phyloP scores from a whole-genome alignment of 2,329 filamentous ascomycete genomes.

The Beauveria brongniartii region DNA sequence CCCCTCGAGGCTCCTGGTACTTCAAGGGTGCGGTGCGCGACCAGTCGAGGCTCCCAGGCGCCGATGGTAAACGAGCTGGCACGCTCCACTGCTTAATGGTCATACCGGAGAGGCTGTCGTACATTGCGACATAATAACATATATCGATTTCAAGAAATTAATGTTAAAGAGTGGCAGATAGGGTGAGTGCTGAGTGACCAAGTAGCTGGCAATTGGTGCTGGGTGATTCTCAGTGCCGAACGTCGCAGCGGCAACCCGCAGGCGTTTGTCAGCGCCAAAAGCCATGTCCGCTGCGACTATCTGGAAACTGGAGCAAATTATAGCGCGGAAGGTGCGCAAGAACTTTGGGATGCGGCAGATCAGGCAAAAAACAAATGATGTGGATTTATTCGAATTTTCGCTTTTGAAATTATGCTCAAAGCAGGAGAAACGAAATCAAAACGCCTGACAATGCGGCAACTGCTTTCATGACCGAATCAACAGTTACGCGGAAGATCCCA shows the following conservation, averaged over 20 bases:
- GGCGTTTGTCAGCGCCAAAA: constrained; percentile 1
- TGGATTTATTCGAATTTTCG: not conserved
- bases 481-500: not conserved
- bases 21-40: constrained; percentile 24
- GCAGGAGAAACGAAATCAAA: not conserved
- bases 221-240: not conserved
- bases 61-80: constrained; percentile 19
- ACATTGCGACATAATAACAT: constrained; percentile 20
- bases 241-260: not conserved
- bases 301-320: not conserved
- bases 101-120: constrained; percentile 26
- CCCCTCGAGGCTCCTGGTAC: constrained; percentile 13
- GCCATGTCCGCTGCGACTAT: not conserved
- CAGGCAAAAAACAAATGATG: not conserved
- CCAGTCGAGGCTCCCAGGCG: constrained; percentile 25
- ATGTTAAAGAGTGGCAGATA: not conserved
- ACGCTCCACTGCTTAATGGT: constrained; percentile 31
- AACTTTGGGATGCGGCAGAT: no score
- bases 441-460: constrained; percentile 5
- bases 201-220: not conserved
- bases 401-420: not conserved
- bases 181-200: not conserved
- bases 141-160: not conserved
- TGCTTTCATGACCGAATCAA: not conserved
- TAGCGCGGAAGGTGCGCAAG: no score